Evolutionary conservation across 2,329 filamentous ascomycete genomes (phyloP).

Genomic region (Aspergillus sp.): DNA sequence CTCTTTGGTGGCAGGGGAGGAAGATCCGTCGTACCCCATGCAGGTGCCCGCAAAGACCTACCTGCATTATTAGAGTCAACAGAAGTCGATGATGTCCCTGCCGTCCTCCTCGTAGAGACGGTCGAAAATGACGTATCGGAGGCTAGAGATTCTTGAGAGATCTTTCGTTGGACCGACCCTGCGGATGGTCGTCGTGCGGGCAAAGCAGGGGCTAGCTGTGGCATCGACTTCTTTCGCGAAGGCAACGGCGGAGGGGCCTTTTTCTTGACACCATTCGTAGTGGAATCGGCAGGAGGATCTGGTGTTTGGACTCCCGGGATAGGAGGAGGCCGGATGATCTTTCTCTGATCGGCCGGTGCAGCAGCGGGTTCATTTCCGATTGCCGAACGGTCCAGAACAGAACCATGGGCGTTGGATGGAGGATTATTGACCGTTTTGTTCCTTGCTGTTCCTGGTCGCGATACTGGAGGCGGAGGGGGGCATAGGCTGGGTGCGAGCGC

Average conservation of each 20-base stretch:
- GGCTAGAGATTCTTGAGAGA: conserved; percentile 48
- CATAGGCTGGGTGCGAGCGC: conserved; percentile 16
- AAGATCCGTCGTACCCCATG: conserved; percentile 51
- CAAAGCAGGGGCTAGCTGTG: conserved; percentile 39
- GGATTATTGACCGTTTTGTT: conserved; percentile 31
- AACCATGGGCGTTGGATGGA: conserved; percentile 26
- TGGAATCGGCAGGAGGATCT: conserved; percentile 16
- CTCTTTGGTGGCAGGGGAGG: conserved; percentile 52
- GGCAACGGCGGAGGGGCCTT: conserved; percentile 43
- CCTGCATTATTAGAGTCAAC: conserved; percentile 20
- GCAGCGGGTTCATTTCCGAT: conserved; percentile 26
- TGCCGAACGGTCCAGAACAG: conserved; percentile 16
- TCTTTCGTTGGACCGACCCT: conserved; percentile 26
- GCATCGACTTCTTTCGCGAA: conserved; percentile 36
- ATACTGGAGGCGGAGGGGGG: conserved; percentile 16
- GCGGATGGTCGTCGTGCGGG: conserved; percentile 41
- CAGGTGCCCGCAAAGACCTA: conserved; percentile 48
- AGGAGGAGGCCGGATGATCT: background rate
- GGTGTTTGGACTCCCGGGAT: conserved; percentile 10
- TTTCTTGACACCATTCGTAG: conserved; percentile 18
- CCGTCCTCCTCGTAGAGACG: conserved; percentile 31
- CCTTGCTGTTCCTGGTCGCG: conserved; percentile 21
- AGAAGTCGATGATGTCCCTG: conserved; percentile 27
- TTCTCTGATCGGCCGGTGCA: conserved; percentile 1
- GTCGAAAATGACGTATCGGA: conserved; percentile 50